These are phyloP conservation scores for Aspergillus nanangensis DNA, from an alignment of 495 filamentous ascomycete genomes.

Conservation along the genomic window DNA sequence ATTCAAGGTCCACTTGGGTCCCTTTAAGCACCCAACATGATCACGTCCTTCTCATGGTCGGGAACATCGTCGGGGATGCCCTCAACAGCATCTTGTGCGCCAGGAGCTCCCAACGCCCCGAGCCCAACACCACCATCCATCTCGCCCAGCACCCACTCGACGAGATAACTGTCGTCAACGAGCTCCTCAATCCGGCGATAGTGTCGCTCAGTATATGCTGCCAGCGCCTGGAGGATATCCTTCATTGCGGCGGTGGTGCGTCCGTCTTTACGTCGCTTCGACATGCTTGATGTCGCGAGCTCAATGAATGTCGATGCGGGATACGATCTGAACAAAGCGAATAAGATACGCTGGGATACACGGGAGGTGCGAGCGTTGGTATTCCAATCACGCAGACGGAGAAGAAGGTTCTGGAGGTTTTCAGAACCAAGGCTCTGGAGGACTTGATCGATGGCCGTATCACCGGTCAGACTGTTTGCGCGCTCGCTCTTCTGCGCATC, in stretches of 20 bases:
- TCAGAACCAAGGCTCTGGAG: constrained; percentile 72
- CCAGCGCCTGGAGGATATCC: constrained; percentile 78
- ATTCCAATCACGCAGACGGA: constrained; percentile 89
- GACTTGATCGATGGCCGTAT: constrained; percentile 79
- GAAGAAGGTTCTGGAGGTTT: constrained; percentile 74
- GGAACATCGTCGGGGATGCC: constrained; percentile 23
- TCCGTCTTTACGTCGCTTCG: constrained; percentile 28
- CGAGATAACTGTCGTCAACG: constrained; percentile 88
- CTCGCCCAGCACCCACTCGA: constrained; percentile 86
- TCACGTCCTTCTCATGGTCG: constrained; percentile 41
- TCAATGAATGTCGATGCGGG: constrained; percentile 68
- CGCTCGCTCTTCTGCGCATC: constrained; percentile 17
- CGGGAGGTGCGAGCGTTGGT: constrained; percentile 84
- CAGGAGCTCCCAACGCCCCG: constrained; percentile 25
- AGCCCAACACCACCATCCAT: constrained; percentile 71
- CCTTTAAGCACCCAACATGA: constrained; percentile 37
- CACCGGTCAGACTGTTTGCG: constrained; percentile 55
- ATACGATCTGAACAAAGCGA: constrained; percentile 71
- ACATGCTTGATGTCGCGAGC: constrained; percentile 48
- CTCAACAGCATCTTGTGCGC: constrained; percentile 5
- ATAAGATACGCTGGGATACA: constrained; percentile 82
- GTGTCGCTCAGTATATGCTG: constrained; percentile 86
- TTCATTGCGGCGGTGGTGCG: constrained; percentile 61
- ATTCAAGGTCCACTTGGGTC: constrained; percentile 1
- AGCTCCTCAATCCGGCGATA: constrained; percentile 83